Conservation (phyloP, 768 basidiomycete species). For the Sutorius australiensis region DNA sequence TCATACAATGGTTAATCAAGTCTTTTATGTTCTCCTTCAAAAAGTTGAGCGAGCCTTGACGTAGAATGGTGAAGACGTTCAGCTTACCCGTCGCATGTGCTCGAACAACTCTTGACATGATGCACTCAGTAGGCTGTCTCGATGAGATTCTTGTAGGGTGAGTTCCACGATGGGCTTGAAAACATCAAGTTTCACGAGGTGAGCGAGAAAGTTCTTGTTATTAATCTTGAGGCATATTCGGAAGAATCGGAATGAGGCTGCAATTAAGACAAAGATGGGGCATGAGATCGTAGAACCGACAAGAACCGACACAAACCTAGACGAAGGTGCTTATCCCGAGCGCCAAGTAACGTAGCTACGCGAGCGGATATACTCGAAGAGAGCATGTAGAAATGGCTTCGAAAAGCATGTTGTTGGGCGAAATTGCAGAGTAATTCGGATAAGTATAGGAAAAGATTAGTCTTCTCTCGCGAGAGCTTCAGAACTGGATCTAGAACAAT, state of each 20-base stretch:
- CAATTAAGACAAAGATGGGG: constrained; percentile 2
- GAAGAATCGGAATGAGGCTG: constrained; percentile 92
- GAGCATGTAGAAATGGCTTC: constrained; percentile 86
- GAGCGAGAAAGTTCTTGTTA: constrained; percentile 68
- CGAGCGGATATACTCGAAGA: constrained; percentile 71
- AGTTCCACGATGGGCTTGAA: constrained; percentile 81
- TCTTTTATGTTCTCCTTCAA: constrained; percentile 83
- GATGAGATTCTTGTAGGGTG: constrained; percentile 73
- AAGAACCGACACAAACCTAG: constrained; percentile 58
- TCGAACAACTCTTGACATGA: constrained; percentile 97
- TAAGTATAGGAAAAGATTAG: constrained; percentile 82
- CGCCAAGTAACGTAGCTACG: constrained; percentile 72
- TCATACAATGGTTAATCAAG: constrained; percentile 80
- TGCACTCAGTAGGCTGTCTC: constrained; percentile 91
- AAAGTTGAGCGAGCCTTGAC: constrained; percentile 3
- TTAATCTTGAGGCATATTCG: constrained; percentile 78
- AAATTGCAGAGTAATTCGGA: constrained; percentile 91
- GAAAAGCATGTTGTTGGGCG: constrained; percentile 84
- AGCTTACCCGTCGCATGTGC: constrained; percentile 73
- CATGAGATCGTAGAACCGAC: constrained; percentile 8
- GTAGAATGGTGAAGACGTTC: background rate
- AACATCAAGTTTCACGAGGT: constrained; percentile 82
- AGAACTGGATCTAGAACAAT: constrained; percentile 45
- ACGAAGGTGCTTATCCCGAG: constrained; percentile 87
- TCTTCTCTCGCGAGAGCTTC: constrained; percentile 64